These are phyloP conservation scores for Magnusiomyces magnusii DNA, from an alignment of 1,139 yeast genomes.

Conservation along the genomic window DNA sequence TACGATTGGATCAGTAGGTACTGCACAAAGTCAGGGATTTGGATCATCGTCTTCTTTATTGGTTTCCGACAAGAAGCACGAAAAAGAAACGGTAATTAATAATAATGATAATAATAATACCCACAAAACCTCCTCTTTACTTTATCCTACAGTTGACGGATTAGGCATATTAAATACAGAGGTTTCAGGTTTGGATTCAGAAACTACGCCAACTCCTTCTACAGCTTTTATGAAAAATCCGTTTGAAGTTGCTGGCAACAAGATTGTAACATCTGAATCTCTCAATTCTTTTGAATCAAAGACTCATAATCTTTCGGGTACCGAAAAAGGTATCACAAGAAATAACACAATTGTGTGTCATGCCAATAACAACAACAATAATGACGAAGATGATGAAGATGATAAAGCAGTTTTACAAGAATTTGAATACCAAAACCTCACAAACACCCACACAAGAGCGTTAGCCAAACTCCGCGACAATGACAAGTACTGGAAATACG, in stretches of 20 bases:
- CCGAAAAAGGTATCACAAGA: background rate
- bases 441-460: background rate
- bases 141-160: background rate
- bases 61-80: no score
- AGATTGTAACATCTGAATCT: background rate
- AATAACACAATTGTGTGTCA: background rate
- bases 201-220: background rate
- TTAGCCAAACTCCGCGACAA: slow-evolving; percentile 17
- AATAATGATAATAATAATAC: no score
- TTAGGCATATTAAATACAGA: background rate
- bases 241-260: background rate
- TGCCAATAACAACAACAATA: background rate
- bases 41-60: no score
- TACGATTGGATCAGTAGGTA: no score
- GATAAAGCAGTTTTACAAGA: background rate
- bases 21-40: no score
- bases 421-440: slow-evolving; percentile 7
- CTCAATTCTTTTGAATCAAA: background rate
- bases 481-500: slow-evolving; percentile 34
- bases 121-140: no score
- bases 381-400: background rate
- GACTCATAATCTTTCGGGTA: background rate
- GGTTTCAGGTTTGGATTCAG: background rate
- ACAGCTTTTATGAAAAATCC: background rate
- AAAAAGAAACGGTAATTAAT: no score